phyloP scores from a whole-genome alignment of 2,329 filamentous ascomycete genomes.

The Waltergamsia citrina region DNA sequence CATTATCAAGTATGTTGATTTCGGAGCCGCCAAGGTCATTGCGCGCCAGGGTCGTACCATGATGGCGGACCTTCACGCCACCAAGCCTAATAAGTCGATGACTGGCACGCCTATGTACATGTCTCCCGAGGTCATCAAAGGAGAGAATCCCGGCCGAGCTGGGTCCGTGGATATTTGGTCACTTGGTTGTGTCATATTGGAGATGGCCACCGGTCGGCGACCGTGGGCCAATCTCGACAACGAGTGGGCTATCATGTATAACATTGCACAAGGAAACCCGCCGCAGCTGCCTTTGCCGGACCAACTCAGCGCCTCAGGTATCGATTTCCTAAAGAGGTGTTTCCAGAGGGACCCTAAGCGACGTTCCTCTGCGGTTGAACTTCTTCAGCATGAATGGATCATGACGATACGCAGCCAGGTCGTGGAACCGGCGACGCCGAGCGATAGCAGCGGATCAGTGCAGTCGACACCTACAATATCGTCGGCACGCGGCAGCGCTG shows the following conservation, averaged over 20 bases:
- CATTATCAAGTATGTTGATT: constrained; percentile 98
- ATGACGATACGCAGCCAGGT: constrained; percentile 56
- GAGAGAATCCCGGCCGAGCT: constrained; percentile 68
- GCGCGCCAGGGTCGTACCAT: constrained; percentile 87
- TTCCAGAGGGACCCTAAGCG: constrained; percentile 76
- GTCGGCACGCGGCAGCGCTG: constrained; percentile 18
- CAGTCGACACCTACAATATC: constrained; percentile 22
- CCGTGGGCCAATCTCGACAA: constrained; percentile 97
- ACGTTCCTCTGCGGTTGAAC: constrained; percentile 73
- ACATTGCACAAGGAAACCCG: constrained; percentile 93
- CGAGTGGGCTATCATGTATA: constrained; percentile 99
- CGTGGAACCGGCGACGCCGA: constrained; percentile 54
- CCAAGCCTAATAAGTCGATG: constrained; percentile 76
- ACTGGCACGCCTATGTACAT: constrained; percentile 99
- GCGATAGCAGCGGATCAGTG: constrained; percentile 38
- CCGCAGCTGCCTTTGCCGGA: constrained; percentile 75
- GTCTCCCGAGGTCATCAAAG: constrained; percentile 97
- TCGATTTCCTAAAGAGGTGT: constrained; percentile 82
- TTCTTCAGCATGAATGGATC: constrained; percentile 92
- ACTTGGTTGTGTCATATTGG: constrained; percentile 88
- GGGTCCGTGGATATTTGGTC: constrained; percentile 95
- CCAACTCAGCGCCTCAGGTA: constrained; percentile 73
- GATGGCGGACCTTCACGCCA: constrained; percentile 47
- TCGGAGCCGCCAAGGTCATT: constrained; percentile 94
- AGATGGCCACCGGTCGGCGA: constrained; percentile 91